Percentiles rank a stretch among this genome's conserved stretches.
phyloP scores from a whole-genome alignment of 208 protist genomes.

The Trichomonas tenax region DNA sequence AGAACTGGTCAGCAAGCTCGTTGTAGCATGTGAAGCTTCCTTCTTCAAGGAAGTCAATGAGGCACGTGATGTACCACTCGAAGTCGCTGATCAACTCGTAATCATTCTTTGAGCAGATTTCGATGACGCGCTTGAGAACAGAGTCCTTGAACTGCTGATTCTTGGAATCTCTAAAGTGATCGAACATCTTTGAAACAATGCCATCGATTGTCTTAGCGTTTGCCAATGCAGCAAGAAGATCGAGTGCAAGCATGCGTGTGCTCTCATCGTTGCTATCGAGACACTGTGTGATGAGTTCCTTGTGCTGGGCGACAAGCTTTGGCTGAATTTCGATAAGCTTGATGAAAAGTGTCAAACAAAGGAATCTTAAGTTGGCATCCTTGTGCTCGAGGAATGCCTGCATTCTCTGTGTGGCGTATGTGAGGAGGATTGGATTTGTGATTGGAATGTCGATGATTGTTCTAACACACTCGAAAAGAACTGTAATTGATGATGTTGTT shows the following conservation, averaged over 20 bases:
- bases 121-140: not conserved
- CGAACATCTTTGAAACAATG: not conserved
- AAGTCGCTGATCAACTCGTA: not conserved
- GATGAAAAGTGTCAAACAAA: not conserved
- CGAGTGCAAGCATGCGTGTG: not conserved
- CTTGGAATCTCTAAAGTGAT: not conserved
- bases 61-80: not conserved
- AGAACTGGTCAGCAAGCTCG: not conserved
- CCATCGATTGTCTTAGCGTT: constrained; percentile 8
- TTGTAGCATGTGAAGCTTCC: not conserved
- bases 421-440: not conserved
- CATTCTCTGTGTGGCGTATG: not conserved
- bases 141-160: not conserved
- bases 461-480: not conserved
- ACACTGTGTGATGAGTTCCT: not conserved
- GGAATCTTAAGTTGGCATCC: not conserved
- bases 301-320: not conserved
- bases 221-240: not conserved
- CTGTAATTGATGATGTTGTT: not conserved
- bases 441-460: constrained; percentile 17
- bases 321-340: constrained; percentile 2
- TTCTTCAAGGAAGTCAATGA: not conserved
- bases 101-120: not conserved
- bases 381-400: not conserved
- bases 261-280: not conserved